Percentiles rank a stretch among this genome's conserved stretches.
Conservation (phyloP, 2,329 filamentous ascomycete species). For the Epichloe sylvatica region DNA sequence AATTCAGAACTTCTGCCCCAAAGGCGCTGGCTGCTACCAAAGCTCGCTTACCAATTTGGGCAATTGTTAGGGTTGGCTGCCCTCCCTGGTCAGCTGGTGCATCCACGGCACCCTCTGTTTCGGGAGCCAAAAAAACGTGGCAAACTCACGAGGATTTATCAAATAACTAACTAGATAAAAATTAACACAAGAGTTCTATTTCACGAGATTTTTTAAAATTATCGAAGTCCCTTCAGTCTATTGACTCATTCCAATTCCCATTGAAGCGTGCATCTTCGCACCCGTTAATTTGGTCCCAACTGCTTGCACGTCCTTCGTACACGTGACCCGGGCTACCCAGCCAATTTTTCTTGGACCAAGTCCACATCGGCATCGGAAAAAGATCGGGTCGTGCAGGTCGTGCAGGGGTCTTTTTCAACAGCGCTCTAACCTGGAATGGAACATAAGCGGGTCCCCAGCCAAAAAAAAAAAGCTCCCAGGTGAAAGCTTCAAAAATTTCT, state of each 20-base stretch:
- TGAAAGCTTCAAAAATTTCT: slow-evolving; percentile 27
- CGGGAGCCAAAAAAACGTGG: neutral
- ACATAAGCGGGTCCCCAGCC: slow-evolving; percentile 5
- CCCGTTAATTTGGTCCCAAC: neutral
- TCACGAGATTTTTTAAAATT: neutral
- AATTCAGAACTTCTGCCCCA: slow-evolving; percentile 34
- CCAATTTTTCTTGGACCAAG: neutral
- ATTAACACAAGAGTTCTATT: neutral
- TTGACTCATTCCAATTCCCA: neutral
- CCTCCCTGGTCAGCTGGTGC: slow-evolving; percentile 14
- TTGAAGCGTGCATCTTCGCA: neutral
- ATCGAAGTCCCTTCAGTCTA: neutral
- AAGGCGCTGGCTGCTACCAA: slow-evolving; percentile 23
- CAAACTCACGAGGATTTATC: neutral
- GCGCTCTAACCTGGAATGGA: slow-evolving; percentile 6
- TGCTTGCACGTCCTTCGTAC: neutral
- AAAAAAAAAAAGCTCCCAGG: slow-evolving; percentile 13
- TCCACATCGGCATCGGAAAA: slow-evolving; percentile 4
- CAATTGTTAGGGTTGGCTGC: slow-evolving; percentile 27
- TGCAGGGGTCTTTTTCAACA: neutral
- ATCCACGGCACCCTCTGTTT: neutral
- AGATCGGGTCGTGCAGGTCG: slow-evolving; percentile 5
- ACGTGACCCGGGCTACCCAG: neutral
- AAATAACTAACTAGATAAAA: neutral
- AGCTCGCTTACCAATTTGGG: slow-evolving; percentile 31